Evolutionary conservation across 139 green algal species (phyloP).

Genomic region (Chlorokybus atmophyticus): DNA sequence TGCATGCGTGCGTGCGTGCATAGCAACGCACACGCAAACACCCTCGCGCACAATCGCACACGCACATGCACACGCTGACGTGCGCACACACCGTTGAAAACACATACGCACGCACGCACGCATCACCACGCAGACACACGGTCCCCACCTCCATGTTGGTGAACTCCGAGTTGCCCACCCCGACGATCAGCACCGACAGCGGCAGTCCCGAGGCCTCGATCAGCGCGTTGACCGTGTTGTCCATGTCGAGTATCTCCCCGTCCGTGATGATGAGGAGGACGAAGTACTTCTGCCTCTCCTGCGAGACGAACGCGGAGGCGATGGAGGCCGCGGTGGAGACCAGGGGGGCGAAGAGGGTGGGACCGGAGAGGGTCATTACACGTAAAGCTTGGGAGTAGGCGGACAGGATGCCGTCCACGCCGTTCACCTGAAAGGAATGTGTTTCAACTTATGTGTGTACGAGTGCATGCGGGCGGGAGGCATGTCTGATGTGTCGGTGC

Average conservation of each 20-base stretch:
- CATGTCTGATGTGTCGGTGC: no score
- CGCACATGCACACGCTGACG: no score
- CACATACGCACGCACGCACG: no score
- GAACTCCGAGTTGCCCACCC: constrained; percentile 8
- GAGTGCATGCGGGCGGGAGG: no score
- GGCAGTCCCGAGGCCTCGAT: constrained; percentile 5
- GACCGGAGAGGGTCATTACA: neutral
- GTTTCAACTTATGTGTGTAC: no score
- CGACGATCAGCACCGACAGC: constrained; percentile 9
- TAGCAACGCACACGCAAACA: no score
- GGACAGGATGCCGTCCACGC: neutral
- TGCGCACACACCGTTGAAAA: no score
- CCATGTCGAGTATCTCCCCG: constrained; percentile 10
- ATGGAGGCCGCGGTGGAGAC: neutral
- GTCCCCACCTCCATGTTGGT: constrained; percentile 7
- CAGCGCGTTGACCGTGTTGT: constrained; percentile 2
- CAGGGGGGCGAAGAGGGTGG: neutral
- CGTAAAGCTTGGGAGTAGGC: neutral
- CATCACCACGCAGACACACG: no score
- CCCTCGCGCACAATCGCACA: no score
- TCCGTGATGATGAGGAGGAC: neutral
- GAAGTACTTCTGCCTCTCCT: neutral
- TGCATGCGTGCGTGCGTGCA: no score
- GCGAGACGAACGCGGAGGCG: neutral
- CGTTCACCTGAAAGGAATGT: neutral